phyloP scores from a whole-genome alignment of 768 basidiomycete genomes.

The Xanthoconium stramineum region DNA sequence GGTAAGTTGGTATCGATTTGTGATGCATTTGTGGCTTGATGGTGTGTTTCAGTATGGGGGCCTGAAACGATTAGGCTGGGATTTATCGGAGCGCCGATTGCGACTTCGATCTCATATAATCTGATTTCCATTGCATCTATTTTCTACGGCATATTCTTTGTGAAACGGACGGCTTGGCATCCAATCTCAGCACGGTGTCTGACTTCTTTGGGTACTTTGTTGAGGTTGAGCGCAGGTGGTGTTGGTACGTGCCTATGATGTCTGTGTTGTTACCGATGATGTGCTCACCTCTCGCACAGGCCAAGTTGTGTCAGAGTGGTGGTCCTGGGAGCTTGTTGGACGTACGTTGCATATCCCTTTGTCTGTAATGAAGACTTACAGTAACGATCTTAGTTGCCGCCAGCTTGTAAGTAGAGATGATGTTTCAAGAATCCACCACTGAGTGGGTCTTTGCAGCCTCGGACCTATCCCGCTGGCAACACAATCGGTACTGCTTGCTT shows the following conservation, averaged over 20 bases:
- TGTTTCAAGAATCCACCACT: neutral
- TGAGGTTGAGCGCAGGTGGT: slow-evolving; percentile 78
- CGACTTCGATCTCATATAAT: slow-evolving; percentile 86
- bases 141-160: slow-evolving; percentile 59
- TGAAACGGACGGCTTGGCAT: slow-evolving; percentile 78
- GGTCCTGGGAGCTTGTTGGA: slow-evolving; percentile 91
- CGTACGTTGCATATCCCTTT: slow-evolving; percentile 18
- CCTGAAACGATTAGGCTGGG: slow-evolving; percentile 44
- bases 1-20: slow-evolving; percentile 39
- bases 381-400: slow-evolving; percentile 41
- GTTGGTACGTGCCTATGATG: slow-evolving; percentile 44
- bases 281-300: slow-evolving; percentile 32
- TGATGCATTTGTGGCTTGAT: slow-evolving; percentile 31
- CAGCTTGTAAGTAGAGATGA: slow-evolving; percentile 40
- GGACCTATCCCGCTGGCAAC: slow-evolving; percentile 55
- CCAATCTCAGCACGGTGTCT: slow-evolving; percentile 68
- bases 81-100: slow-evolving; percentile 89
- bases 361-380: neutral
- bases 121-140: slow-evolving; percentile 63
- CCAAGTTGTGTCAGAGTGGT: slow-evolving; percentile 90
- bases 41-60: neutral
- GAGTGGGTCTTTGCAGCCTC: slow-evolving; percentile 45
- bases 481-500: neutral
- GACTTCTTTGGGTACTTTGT: slow-evolving; percentile 61
- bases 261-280: neutral